Percentiles rank a stretch among this genome's conserved stretches.
Conservation (phyloP, 176 grass and related monocot species). For the Thinopyrum elongatum region DNA sequence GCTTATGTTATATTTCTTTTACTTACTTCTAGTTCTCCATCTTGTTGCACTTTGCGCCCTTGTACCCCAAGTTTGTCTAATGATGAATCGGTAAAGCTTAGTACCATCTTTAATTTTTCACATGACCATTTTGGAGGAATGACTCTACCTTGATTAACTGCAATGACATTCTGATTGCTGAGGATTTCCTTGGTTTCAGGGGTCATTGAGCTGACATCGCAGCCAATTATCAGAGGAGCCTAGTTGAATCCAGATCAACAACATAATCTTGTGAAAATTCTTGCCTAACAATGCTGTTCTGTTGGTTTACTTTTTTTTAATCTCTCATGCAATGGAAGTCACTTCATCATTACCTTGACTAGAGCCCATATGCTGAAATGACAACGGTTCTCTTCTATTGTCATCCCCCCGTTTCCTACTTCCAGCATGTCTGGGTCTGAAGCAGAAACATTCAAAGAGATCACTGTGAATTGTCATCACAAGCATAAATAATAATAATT, state of each 20-base stretch:
- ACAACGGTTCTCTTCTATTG: constrained; percentile 36
- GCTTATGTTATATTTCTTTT: constrained; percentile 3
- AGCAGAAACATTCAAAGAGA: constrained; percentile 16
- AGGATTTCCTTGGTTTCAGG: constrained; percentile 50
- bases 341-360: constrained; percentile 37
- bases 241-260: constrained; percentile 14
- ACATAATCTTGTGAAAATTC: constrained; percentile 5
- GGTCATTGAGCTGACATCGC: constrained; percentile 51
- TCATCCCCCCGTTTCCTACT: constrained; percentile 55
- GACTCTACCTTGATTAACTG: constrained; percentile 68
- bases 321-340: neutral
- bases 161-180: constrained; percentile 68
- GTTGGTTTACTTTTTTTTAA: neutral
- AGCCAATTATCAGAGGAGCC: constrained; percentile 76
- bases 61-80: constrained; percentile 52
- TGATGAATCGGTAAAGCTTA: constrained; percentile 5
- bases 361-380: constrained; percentile 66
- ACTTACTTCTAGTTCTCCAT: constrained; percentile 32
- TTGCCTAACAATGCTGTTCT: neutral
- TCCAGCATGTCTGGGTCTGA: constrained; percentile 52
- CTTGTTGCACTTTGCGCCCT: constrained; percentile 42
- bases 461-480: neutral
- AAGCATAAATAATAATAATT: neutral
- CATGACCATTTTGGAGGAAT: neutral
- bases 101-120: neutral